Evolutionary conservation across 768 basidiomycete species (phyloP).

Genomic region (Termitomyces sp.): DNA sequence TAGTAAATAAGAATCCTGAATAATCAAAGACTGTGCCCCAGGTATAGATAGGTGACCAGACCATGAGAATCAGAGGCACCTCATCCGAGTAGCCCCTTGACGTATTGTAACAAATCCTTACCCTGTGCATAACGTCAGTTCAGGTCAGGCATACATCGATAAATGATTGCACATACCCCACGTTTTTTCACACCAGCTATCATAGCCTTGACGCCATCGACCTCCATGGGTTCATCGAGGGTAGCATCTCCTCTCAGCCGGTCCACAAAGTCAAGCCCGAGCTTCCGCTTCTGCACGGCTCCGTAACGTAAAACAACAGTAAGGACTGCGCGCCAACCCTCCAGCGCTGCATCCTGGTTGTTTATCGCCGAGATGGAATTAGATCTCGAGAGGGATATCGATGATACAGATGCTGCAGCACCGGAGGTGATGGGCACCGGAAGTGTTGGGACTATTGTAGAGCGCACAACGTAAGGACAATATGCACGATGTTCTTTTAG

Average conservation of each 20-base stretch:
- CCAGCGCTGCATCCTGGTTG: constrained; percentile 32
- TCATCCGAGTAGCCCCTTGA: constrained; percentile 62
- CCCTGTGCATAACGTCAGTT: constrained; percentile 39
- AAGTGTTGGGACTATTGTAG: constrained; percentile 59
- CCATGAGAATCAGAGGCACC: neutral
- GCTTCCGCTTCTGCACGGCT: constrained; percentile 50
- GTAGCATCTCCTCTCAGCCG: constrained; percentile 7
- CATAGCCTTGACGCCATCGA: constrained; percentile 66
- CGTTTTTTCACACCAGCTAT: constrained; percentile 69
- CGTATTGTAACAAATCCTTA: constrained; percentile 67
- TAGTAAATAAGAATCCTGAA: neutral
- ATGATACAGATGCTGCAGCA: constrained; percentile 17
- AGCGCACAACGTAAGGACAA: constrained; percentile 79
- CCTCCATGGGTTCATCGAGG: constrained; percentile 29
- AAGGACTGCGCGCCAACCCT: constrained; percentile 83
- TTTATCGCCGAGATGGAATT: constrained; percentile 26
- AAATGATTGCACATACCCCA: constrained; percentile 49
- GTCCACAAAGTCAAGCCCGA: constrained; percentile 23
- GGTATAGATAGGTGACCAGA: neutral
- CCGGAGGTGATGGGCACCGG: constrained; percentile 28
- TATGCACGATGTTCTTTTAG: constrained; percentile 81
- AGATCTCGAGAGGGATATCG: constrained; percentile 16
- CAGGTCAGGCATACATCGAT: neutral
- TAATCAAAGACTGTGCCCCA: neutral
- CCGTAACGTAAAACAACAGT: constrained; percentile 65